These are phyloP conservation scores for Talaromyces amestolkiae DNA, from an alignment of 2,329 filamentous ascomycete genomes.

Conservation along the genomic window DNA sequence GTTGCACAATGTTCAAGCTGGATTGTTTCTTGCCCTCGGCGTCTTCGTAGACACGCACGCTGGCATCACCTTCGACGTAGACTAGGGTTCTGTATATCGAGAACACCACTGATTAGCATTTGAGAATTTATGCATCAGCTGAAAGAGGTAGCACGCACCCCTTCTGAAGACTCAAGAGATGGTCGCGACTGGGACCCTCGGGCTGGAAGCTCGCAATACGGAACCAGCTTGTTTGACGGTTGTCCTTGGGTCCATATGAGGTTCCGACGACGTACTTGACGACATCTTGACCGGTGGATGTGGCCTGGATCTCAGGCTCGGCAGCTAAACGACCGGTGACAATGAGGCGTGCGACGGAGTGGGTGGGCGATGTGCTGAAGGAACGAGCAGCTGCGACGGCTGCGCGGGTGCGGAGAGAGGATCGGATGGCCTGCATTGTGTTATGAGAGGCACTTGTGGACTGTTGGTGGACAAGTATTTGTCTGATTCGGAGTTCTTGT, in stretches of 20 bases:
- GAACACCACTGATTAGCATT: background rate
- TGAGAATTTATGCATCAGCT: background rate
- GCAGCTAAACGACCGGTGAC: conserved; percentile 81
- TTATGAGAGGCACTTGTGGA: background rate
- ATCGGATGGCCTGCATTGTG: conserved; percentile 40
- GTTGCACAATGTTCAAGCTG: conserved; percentile 70
- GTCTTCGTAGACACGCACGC: conserved; percentile 65
- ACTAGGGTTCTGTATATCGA: conserved; percentile 63
- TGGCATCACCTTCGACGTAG: conserved; percentile 78
- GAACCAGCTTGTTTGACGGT: conserved; percentile 83
- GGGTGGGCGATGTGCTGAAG: conserved; percentile 67
- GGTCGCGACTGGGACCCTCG: conserved; percentile 68
- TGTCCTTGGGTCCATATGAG: conserved; percentile 63
- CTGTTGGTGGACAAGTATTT: background rate
- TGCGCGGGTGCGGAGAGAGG: conserved; percentile 47
- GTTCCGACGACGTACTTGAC: conserved; percentile 75
- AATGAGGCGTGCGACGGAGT: conserved; percentile 73
- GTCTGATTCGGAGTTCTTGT: background rate
- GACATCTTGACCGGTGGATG: conserved; percentile 69
- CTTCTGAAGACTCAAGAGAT: conserved; percentile 71
- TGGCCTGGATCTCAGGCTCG: conserved; percentile 71
- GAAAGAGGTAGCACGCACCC: conserved; percentile 61
- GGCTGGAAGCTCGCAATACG: conserved; percentile 68
- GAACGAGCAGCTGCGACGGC: conserved; percentile 51
- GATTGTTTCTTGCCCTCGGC: conserved; percentile 64